These are phyloP conservation scores for Globisporangium nagaii DNA, from an alignment of 352 stramenopile genomes.

Conservation along the genomic window DNA sequence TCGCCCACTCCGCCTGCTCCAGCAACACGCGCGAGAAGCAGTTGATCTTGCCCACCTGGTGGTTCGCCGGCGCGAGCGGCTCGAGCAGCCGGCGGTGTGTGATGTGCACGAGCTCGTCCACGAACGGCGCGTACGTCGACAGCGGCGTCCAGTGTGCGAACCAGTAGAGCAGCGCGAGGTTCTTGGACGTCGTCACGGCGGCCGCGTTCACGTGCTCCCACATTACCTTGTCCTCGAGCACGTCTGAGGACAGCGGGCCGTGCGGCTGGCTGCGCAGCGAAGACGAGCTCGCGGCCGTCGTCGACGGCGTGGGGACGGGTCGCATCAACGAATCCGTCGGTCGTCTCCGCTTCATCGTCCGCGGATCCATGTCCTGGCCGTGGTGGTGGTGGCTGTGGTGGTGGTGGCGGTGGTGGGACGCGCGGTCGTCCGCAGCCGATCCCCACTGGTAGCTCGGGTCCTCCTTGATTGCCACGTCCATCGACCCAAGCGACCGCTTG, in stretches of 20 bases:
- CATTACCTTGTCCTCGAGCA: conserved; percentile 43
- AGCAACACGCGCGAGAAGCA: conserved; percentile 41
- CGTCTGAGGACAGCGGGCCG: conserved; percentile 11
- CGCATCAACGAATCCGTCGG: conserved; percentile 12
- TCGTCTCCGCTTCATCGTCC: conserved; percentile 7
- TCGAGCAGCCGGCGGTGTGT: conserved; percentile 35
- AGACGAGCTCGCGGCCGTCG: background rate
- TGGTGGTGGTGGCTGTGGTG: background rate
- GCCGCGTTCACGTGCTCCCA: conserved; percentile 42
- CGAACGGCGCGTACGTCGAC: conserved; percentile 30
- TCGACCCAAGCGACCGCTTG: background rate
- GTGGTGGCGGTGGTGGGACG: background rate
- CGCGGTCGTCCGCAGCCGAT: background rate
- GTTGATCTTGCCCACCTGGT: conserved; percentile 26
- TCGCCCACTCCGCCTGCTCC: conserved; percentile 22
- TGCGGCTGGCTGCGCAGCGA: background rate
- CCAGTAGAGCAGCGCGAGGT: conserved; percentile 44
- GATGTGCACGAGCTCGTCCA: conserved; percentile 42
- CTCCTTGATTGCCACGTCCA: background rate
- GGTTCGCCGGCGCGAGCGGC: conserved; percentile 6
- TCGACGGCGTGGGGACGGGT: conserved; percentile 1
- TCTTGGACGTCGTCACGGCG: conserved; percentile 45
- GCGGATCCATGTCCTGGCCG: background rate
- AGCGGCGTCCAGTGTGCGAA: conserved; percentile 51
- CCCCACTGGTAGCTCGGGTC: conserved; percentile 1